Evolutionary conservation across 164 flowering plant species (phyloP), one percentile per base, ranked within the genome.

Genomic region (Tinospora cordifolia): DNA sequence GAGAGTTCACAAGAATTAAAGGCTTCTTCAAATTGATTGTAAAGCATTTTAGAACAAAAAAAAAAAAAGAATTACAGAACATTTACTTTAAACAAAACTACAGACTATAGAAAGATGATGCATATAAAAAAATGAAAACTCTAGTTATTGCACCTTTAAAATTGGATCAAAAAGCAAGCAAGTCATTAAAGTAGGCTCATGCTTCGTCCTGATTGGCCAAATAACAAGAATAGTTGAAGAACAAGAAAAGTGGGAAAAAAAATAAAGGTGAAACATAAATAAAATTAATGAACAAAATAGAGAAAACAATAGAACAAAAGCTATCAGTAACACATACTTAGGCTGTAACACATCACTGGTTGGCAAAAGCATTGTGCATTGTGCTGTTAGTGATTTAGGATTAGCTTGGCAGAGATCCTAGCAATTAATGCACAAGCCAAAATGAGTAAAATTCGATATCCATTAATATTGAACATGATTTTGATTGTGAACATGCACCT

Each of bases 101-200:
- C 38, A 60, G 49, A 59, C 26, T 12, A 74, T 27, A 21, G 67
- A 69, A 26, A 58, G 6, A 19, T 8, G 60, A 19, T 44, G 30
- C 34, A 25, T 24, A 62, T 21, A 76, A 68, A 38, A 8, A 73
- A 24, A 36, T 58, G 6, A 58, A 22, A 66, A n/a, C n/a, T n/a
- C n/a, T n/a, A n/a, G n/a, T n/a, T n/a, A n/a, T 44, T 13, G 63
- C 75, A 91, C 98, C 97, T 94, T 90, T 60, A 86, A 44, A 72
- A 69, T 77, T 62, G 97, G 97, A 84, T 94, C 99, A 85, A 84
- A 90, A 25, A 94, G 82, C 81, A 94, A 85, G 87, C 95, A 86
- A 22, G 97, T 83, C 92, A 94, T 81, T 66, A 94, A 72, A 70
- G 84, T 90, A 63, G 88, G 87, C 74, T n/a, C n/a, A n/a, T n/a